phyloP scores from a whole-genome alignment of 2,329 filamentous ascomycete species.

The Paecilomyces sp. region DNA sequence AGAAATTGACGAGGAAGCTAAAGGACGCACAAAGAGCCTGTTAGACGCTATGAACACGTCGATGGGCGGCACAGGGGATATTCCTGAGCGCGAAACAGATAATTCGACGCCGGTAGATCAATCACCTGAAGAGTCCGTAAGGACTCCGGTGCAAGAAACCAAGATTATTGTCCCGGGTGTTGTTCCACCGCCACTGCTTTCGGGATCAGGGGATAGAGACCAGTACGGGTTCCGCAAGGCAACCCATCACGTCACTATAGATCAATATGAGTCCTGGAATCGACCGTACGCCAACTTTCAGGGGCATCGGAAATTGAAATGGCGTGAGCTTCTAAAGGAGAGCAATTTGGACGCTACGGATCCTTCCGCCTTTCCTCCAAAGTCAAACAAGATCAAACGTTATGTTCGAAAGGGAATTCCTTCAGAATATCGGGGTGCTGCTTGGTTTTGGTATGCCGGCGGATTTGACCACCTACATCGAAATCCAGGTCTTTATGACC shows the following conservation, averaged over 20 bases:
- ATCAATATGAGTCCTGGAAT: slow-evolving; percentile 80
- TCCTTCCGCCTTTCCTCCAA: slow-evolving; percentile 71
- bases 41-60: background rate
- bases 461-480: slow-evolving; percentile 72
- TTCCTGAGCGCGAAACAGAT: slow-evolving; percentile 28
- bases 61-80: slow-evolving; percentile 4
- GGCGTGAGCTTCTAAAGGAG: slow-evolving; percentile 70
- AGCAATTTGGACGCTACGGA: slow-evolving; percentile 63
- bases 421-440: slow-evolving; percentile 86
- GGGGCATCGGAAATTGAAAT: slow-evolving; percentile 69
- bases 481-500: slow-evolving; percentile 68
- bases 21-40: background rate
- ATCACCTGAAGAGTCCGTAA: slow-evolving; percentile 16
- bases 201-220: slow-evolving; percentile 50
- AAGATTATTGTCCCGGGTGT: slow-evolving; percentile 26
- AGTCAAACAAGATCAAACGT: slow-evolving; percentile 75
- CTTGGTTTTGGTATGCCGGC: slow-evolving; percentile 95
- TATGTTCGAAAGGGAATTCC: slow-evolving; percentile 92
- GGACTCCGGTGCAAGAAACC: slow-evolving; percentile 11
- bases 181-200: slow-evolving; percentile 29
- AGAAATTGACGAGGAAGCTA: background rate
- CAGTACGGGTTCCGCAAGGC: slow-evolving; percentile 89
- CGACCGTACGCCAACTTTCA: slow-evolving; percentile 67
- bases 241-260: slow-evolving; percentile 67
- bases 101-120: background rate